Evolutionary conservation across 176 grass and related monocot genomes (phyloP).

Genomic region (Triticum turgidum): DNA sequence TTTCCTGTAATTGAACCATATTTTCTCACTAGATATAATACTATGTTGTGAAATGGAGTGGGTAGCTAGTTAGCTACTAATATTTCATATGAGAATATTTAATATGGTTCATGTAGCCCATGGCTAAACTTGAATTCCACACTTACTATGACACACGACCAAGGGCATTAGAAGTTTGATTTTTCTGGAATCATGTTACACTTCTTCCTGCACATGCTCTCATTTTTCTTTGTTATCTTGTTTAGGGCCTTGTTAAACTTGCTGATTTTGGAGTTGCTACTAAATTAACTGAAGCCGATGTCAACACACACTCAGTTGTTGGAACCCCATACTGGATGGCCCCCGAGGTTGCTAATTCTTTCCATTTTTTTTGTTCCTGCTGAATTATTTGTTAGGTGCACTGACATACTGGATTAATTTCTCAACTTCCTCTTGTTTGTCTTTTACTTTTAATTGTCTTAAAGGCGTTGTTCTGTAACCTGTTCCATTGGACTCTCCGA

Average conservation of each 20-base stretch:
- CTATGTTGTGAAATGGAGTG: background rate
- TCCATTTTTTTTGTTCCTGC: background rate
- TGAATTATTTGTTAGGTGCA: slow-evolving; percentile 25
- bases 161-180: background rate
- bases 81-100: background rate
- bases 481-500: background rate
- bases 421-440: background rate
- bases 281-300: slow-evolving; percentile 96
- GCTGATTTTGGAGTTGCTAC: slow-evolving; percentile 99
- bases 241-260: slow-evolving; percentile 98
- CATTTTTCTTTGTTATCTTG: slow-evolving; percentile 22
- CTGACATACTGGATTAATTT: slow-evolving; percentile 5
- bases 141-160: background rate
- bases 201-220: slow-evolving; percentile 17
- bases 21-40: background rate
- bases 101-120: background rate
- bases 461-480: slow-evolving; percentile 14
- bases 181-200: background rate
- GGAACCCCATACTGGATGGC: slow-evolving; percentile 99
- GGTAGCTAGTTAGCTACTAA: slow-evolving; percentile 14
- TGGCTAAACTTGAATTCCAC: slow-evolving; percentile 4
- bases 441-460: slow-evolving; percentile 16
- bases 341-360: slow-evolving; percentile 60
- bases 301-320: slow-evolving; percentile 98
- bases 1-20: background rate